A percentile compares a stretch with the other conserved stretches of the same genome.
These are phyloP conservation scores for Trichocomaceae sp. DNA, from an alignment of 2,329 filamentous ascomycete genomes.

Conservation along the genomic window DNA sequence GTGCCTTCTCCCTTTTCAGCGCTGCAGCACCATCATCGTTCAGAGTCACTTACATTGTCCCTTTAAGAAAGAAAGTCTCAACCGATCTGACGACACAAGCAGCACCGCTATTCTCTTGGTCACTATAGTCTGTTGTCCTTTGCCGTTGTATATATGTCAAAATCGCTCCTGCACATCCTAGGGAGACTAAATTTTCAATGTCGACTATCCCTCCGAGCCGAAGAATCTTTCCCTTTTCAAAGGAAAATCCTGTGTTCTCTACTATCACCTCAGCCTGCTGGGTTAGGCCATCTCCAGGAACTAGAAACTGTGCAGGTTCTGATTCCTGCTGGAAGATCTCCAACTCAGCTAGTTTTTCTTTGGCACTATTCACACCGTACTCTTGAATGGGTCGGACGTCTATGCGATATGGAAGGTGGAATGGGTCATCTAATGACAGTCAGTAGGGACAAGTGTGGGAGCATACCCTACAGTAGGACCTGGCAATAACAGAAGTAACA, in stretches of 20 bases:
- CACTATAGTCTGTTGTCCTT: constrained; percentile 56
- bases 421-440: constrained; percentile 38
- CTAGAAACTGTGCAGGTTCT: constrained; percentile 51
- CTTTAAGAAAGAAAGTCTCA: constrained; percentile 66
- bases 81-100: constrained; percentile 58
- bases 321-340: constrained; percentile 45
- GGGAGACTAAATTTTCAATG: constrained; percentile 64
- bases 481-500: too few relatives aligned
- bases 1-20: constrained; percentile 52
- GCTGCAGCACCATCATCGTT: not conserved
- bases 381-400: constrained; percentile 65
- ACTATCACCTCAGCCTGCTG: constrained; percentile 31
- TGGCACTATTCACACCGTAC: constrained; percentile 63
- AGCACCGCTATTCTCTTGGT: constrained; percentile 51
- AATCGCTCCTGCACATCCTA: constrained; percentile 83
- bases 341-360: constrained; percentile 58
- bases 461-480: not conserved
- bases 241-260: constrained; percentile 43
- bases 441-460: not conserved
- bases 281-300: constrained; percentile 51
- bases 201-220: constrained; percentile 65
- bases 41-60: constrained; percentile 48
- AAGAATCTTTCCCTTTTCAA: constrained; percentile 58
- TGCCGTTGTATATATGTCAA: constrained; percentile 70
- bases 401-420: constrained; percentile 54